These are phyloP conservation scores for Pholiota conissans DNA, from an alignment of 768 basidiomycete species.

Conservation along the genomic window DNA sequence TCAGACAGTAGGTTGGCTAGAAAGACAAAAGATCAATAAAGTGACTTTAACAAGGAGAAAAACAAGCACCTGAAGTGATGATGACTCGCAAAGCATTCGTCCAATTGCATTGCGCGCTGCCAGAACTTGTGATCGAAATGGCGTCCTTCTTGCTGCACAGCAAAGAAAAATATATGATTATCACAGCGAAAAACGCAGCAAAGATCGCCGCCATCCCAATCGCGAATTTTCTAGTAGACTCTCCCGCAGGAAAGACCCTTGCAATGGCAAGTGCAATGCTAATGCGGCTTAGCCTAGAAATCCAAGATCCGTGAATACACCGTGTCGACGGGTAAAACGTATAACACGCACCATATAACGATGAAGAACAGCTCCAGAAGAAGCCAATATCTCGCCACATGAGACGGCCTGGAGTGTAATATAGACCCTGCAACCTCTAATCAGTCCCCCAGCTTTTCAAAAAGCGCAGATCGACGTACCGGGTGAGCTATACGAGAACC, in stretches of 20 bases:
- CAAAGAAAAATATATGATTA: background rate
- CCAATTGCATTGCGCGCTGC: constrained; percentile 6
- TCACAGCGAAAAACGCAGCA: background rate
- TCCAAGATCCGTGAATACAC: background rate
- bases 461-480: background rate
- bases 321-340: background rate
- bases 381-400: constrained; percentile 1
- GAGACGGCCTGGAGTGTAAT: background rate
- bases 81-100: background rate
- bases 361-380: constrained; percentile 1
- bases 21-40: background rate
- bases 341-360: background rate
- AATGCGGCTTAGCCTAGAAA: constrained; percentile 2
- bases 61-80: background rate
- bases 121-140: background rate
- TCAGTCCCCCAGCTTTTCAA: background rate
- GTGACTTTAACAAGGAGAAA: background rate
- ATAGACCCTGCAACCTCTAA: background rate
- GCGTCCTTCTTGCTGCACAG: constrained; percentile 6
- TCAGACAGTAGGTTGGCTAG: constrained; percentile 4
- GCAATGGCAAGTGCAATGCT: constrained; percentile 6
- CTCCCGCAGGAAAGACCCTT: constrained; percentile 6
- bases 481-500: constrained; percentile 9
- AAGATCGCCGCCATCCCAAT: constrained; percentile 7
- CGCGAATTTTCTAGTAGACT: constrained; percentile 4